Percentiles rank a stretch among this genome's conserved stretches.
phyloP scores from a whole-genome alignment of 306 rosid species.

The Mucuna pruriens region DNA sequence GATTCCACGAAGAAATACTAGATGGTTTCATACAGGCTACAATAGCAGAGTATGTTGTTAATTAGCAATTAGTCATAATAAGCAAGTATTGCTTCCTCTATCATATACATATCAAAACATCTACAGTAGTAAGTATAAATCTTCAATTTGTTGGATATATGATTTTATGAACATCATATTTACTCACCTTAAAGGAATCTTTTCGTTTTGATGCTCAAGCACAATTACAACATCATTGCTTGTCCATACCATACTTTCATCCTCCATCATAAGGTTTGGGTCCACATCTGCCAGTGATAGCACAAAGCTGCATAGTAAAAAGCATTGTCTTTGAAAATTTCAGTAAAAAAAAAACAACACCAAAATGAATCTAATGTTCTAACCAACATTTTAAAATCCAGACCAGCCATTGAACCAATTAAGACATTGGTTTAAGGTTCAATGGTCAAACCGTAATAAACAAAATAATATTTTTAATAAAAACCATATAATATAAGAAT shows the following conservation, averaged over 20 bases:
- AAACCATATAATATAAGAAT: no score
- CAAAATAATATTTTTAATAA: no score
- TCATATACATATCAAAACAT: constrained; percentile 5
- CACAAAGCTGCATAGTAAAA: constrained; percentile 67
- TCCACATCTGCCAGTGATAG: constrained; percentile 97
- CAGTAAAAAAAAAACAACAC: background rate
- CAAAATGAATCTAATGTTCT: background rate
- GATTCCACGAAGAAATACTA: constrained; percentile 24
- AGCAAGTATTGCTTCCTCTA: constrained; percentile 20
- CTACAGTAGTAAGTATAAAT: background rate
- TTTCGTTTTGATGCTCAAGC: constrained; percentile 89
- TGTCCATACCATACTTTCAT: constrained; percentile 93
- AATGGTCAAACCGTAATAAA: no score
- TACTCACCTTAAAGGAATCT: constrained; percentile 88
- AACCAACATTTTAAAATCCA: no score
- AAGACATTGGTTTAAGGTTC: no score
- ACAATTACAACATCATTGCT: constrained; percentile 92
- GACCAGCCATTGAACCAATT: no score
- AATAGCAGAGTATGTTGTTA: background rate
- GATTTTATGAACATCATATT: constrained; percentile 40
- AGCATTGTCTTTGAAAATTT: constrained; percentile 31
- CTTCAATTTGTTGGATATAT: no score
- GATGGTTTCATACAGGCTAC: constrained; percentile 35
- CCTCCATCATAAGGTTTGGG: constrained; percentile 92
- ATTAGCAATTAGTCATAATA: constrained; percentile 8